Conservation (phyloP, 495 filamentous ascomycete species). For the Aspergillus ostianus region DNA sequence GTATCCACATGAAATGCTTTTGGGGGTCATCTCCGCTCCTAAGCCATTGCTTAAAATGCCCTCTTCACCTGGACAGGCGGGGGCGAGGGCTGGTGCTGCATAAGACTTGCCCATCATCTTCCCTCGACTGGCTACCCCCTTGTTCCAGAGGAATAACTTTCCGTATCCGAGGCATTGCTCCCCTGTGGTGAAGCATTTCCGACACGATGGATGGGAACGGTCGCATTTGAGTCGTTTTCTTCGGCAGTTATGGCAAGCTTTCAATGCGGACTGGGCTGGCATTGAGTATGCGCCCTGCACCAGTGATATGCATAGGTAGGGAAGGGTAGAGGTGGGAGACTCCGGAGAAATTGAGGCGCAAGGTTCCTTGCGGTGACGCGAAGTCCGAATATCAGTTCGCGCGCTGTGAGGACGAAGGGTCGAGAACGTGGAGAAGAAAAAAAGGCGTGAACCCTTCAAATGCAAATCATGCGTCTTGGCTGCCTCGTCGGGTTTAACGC, state of each 20-base stretch:
- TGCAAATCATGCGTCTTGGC: slow-evolving; percentile 11
- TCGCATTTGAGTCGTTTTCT: slow-evolving; percentile 18
- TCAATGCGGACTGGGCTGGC: not conserved
- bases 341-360: not conserved
- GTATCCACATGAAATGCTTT: not conserved
- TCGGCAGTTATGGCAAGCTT: slow-evolving; percentile 15
- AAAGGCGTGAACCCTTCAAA: not conserved
- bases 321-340: no score
- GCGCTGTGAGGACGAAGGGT: not conserved
- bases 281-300: not conserved
- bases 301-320: no score
- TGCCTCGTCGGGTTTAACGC: slow-evolving; percentile 1
- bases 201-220: slow-evolving; percentile 5
- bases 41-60: not conserved
- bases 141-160: slow-evolving; percentile 10
- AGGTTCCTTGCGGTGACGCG: not conserved
- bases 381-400: not conserved
- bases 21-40: not conserved
- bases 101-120: slow-evolving; percentile 15
- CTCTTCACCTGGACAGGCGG: not conserved
- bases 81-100: not conserved
- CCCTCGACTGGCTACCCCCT: slow-evolving; percentile 15
- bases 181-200: slow-evolving; percentile 1
- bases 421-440: not conserved
- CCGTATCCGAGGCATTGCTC: slow-evolving; percentile 14